These are phyloP conservation scores for Aspergillus ochraceus DNA, from an alignment of 2,329 filamentous ascomycete genomes.

Conservation along the genomic window DNA sequence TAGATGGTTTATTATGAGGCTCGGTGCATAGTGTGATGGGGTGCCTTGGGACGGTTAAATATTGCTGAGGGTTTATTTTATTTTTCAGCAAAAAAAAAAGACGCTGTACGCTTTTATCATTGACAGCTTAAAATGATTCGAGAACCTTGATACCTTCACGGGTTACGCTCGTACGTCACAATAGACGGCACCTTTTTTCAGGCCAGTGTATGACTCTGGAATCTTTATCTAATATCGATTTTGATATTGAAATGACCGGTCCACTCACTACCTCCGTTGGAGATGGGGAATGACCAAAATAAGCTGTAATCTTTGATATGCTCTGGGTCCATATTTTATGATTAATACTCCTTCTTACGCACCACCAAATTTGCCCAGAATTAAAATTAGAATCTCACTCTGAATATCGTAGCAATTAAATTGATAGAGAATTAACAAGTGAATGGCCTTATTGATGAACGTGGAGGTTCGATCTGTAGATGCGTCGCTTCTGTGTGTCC, in stretches of 20 bases:
- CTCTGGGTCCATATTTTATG: neutral
- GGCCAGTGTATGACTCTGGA: conserved; percentile 16
- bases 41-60: conserved; percentile 41
- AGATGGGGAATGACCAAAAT: conserved; percentile 13
- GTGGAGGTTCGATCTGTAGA: neutral
- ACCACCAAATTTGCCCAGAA: neutral
- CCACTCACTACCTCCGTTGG: conserved; percentile 9
- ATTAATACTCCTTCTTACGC: neutral
- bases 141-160: conserved; percentile 41
- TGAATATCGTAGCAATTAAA: neutral
- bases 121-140: conserved; percentile 45
- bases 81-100: conserved; percentile 37
- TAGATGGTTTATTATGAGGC: conserved; percentile 38
- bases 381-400: neutral
- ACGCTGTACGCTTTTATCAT: conserved; percentile 43
- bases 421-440: neutral
- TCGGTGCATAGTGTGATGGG: conserved; percentile 46
- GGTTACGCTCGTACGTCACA: conserved; percentile 22
- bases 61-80: conserved; percentile 36
- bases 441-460: neutral
- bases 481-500: conserved; percentile 34
- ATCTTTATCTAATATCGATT: conserved; percentile 1
- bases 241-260: conserved; percentile 15
- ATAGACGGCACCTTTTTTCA: conserved; percentile 10
- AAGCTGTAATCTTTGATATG: neutral